A percentile compares a stretch with the other conserved stretches of the same genome.
Evolutionary conservation across 2,329 filamentous ascomycete genomes (phyloP).

Genomic region (Xylaria sp.): DNA sequence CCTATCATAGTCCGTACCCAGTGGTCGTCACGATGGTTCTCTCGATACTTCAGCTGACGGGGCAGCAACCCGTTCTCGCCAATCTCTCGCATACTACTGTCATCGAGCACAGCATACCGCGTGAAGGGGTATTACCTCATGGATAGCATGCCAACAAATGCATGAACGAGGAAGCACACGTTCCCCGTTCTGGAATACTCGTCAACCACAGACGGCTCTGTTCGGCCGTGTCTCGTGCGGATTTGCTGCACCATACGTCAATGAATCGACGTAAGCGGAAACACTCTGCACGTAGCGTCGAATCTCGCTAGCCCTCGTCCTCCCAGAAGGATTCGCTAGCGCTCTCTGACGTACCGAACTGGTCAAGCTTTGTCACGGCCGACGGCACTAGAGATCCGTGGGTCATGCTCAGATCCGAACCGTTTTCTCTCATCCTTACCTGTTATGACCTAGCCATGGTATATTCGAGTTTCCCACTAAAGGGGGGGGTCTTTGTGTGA

Average conservation of each 20-base stretch:
- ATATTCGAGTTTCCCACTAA: not conserved
- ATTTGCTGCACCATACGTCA: conserved; percentile 25
- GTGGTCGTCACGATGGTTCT: not conserved
- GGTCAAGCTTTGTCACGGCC: conserved; percentile 7
- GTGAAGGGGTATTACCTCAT: conserved; percentile 4
- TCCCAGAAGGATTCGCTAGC: conserved; percentile 19
- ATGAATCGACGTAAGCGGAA: conserved; percentile 24
- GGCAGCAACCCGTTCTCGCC: not conserved
- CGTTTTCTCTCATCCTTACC: conserved; percentile 28
- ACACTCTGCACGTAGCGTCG: conserved; percentile 21
- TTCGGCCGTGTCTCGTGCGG: conserved; percentile 16
- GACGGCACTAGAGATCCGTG: conserved; percentile 17
- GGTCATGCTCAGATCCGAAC: conserved; percentile 26
- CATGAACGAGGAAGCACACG: not conserved
- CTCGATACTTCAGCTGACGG: conserved; percentile 1
- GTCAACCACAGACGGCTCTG: conserved; percentile 11
- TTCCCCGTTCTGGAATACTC: conserved; percentile 16
- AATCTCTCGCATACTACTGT: not conserved
- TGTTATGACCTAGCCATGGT: conserved; percentile 17
- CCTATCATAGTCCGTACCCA: conserved; percentile 1
- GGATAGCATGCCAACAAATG: not conserved
- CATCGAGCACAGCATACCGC: not conserved
- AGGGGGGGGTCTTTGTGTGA: not conserved
- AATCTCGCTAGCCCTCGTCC: not conserved
- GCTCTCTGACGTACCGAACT: conserved; percentile 24